These are phyloP conservation scores for Magnusiomyces clavatus DNA, from an alignment of 1,139 yeast species.

Conservation along the genomic window DNA sequence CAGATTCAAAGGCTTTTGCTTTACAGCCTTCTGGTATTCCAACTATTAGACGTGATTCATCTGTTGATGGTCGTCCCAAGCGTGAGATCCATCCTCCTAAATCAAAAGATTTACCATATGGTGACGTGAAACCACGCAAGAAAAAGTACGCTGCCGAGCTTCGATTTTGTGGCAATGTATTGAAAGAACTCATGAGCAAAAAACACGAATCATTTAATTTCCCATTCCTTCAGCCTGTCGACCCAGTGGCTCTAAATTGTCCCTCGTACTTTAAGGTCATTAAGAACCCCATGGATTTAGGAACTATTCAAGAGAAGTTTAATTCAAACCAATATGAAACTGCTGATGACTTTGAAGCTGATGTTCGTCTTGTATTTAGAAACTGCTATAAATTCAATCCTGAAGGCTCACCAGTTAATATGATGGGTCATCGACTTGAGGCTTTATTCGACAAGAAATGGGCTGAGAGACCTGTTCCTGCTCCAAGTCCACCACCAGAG, in stretches of 20 bases:
- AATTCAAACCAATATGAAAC: slow-evolving; percentile 82
- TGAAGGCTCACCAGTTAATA: slow-evolving; percentile 88
- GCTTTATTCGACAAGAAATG: slow-evolving; percentile 80
- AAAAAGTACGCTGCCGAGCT: slow-evolving; percentile 89
- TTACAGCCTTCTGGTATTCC: slow-evolving; percentile 43
- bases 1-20: slow-evolving; percentile 27
- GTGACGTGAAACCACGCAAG: slow-evolving; percentile 74
- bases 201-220: slow-evolving; percentile 78
- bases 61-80: slow-evolving; percentile 73
- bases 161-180: slow-evolving; percentile 72
- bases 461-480: slow-evolving; percentile 81
- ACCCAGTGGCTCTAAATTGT: slow-evolving; percentile 86
- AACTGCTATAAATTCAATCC: slow-evolving; percentile 93
- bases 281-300: slow-evolving; percentile 91
- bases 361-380: slow-evolving; percentile 71
- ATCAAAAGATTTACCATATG: slow-evolving; percentile 83
- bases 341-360: slow-evolving; percentile 80
- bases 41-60: slow-evolving; percentile 54
- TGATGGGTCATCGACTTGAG: slow-evolving; percentile 91
- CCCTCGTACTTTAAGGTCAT: slow-evolving; percentile 83
- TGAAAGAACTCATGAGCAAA: slow-evolving; percentile 75
- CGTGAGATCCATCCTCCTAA: slow-evolving; percentile 96
- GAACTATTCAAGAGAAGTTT: slow-evolving; percentile 73
- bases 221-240: slow-evolving; percentile 92
- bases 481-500: slow-evolving; percentile 44